Evolutionary conservation across 306 rosid genomes (phyloP), one percentile per base, ranked within the genome.

Genomic region (Rubus parviflorus): DNA sequence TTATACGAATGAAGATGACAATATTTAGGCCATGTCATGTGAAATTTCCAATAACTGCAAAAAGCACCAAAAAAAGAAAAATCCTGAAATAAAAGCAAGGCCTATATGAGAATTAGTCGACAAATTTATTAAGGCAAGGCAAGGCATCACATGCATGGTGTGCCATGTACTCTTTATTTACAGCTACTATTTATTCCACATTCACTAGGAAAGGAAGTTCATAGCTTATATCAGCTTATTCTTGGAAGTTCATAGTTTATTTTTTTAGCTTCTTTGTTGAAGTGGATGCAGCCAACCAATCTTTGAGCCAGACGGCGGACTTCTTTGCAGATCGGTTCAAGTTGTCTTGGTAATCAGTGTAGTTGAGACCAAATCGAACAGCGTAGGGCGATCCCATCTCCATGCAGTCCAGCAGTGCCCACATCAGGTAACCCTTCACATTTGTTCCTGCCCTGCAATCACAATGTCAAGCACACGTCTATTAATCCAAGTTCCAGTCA

Each of bases 371-470:
- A 8, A 23, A 60, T 13, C 41, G 65, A 25, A 60, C 65, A 23
- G 7, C 2, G 65, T 60, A 60, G 41, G 8, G 19, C 6, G 65
- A 60, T 60, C 65, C 65, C 65, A 60, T 60, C 16, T 60, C 65
- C 65, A 60, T 4, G 40, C 65, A 60, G 41, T 60, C 65, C 65
- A 60, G 5, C 65, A 60, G 40, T 22, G 65, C 16, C 65, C 65
- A 60, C 65, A 60, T 60, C 6, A 60, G 65, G 65, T 60, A 60
- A 0, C 65, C 37, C 65, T 23, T 10, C 65, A 60, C 65, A 60
- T 60, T 11, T 60, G 65, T 6, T 11, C 65, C 65, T 7, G 10
- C 5, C 6, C 65, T 60, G 65, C 65, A 60, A 23, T 23, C 38
- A 60, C 65, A 60, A 23, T 22, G 4, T 10, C 46, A 42, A 42